Percentiles rank a stretch among this genome's conserved stretches.
These are phyloP conservation scores for Chiua sp. DNA, from an alignment of 1,284 basidiomycete genomes.

Conservation along the genomic window DNA sequence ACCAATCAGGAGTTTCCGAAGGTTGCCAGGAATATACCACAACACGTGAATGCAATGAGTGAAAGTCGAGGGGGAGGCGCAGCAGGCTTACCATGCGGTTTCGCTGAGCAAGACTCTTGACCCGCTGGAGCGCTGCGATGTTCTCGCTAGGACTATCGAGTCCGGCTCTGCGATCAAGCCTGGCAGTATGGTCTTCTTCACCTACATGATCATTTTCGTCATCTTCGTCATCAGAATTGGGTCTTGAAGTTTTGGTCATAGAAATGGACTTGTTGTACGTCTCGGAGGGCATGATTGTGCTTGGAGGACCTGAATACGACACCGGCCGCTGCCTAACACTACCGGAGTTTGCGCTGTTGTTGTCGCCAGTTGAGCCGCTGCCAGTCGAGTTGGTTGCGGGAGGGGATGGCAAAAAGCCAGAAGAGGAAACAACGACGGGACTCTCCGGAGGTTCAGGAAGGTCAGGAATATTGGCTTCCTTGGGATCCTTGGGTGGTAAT, in stretches of 20 bases:
- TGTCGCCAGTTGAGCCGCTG: slow-evolving; percentile 74
- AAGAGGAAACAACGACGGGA: slow-evolving; percentile 53
- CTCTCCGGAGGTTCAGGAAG: slow-evolving; percentile 71
- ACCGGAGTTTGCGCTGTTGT: slow-evolving; percentile 55
- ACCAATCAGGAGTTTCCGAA: slow-evolving; percentile 10
- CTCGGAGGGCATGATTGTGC: slow-evolving; percentile 41
- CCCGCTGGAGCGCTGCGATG: slow-evolving; percentile 62
- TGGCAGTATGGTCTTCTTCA: slow-evolving; percentile 70
- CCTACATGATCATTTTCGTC: slow-evolving; percentile 69
- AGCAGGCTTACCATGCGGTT: slow-evolving; percentile 65
- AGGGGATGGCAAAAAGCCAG: slow-evolving; percentile 73
- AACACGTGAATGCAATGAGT: slow-evolving; percentile 33
- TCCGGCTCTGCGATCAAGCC: slow-evolving; percentile 51
- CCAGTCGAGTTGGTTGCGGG: slow-evolving; percentile 83
- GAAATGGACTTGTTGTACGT: slow-evolving; percentile 32
- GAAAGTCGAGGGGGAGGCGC: slow-evolving; percentile 8
- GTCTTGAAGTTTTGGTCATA: slow-evolving; percentile 35
- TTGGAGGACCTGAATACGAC: slow-evolving; percentile 32
- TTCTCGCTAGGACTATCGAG: slow-evolving; percentile 53
- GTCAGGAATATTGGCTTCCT: slow-evolving; percentile 53
- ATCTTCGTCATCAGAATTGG: slow-evolving; percentile 48
- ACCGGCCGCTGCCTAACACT: slow-evolving; percentile 47
- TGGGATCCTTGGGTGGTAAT: slow-evolving; percentile 37
- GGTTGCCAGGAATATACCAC: slow-evolving; percentile 19
- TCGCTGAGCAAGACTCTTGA: slow-evolving; percentile 69